Evolutionary conservation across 768 basidiomycete species (phyloP), one percentile per base, ranked within the genome.

Genomic region (Butyriboletus loyo): DNA sequence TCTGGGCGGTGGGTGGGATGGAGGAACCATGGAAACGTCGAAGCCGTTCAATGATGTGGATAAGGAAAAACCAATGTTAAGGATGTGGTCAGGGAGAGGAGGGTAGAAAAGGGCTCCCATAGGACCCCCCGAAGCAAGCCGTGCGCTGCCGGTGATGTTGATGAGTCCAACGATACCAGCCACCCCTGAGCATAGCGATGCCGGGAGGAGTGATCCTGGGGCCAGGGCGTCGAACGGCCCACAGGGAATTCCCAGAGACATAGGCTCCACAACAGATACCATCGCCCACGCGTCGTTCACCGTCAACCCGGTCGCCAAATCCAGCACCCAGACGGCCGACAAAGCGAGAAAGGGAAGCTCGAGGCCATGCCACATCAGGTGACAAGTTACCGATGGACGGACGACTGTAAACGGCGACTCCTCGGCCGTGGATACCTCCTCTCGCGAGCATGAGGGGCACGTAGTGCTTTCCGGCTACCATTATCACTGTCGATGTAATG

Each of bases 301-400:
- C 4, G 49, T 54, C 9, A 51, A 37, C 35, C 54, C 45, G 6
- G 53, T 51, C 14, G 27, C 40, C 30, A 37, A 25, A 22, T 38
- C 49, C 44, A 44, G 19, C 1, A 8, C 28, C 50, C 54, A 49
- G 28, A 54, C 42, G 1, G 31, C 44, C 21, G 14, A 30, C 10
- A 57, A 35, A 11, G 25, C 54, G 11, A 57, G 27, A 36, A 54
- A 34, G 1, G 48, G 35, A 2, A 43, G 28, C 19, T 57, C 53
- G 4, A 50, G n/a, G 19, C 41, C 48, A 21, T 27, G 30, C 11
- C 19, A 21, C 5, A 36, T 25, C 25, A 35, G 17, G 22, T 38
- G n/a, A n/a, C n/a, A n/a, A n/a, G 14, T 35, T 50, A 4, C 43
- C 36, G 7, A 56, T 30, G 6, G 49, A 31, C 7, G 45, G 40